phyloP scores from a whole-genome alignment of 169 alveolate genomes.

The Cryptosporidium felis region DNA sequence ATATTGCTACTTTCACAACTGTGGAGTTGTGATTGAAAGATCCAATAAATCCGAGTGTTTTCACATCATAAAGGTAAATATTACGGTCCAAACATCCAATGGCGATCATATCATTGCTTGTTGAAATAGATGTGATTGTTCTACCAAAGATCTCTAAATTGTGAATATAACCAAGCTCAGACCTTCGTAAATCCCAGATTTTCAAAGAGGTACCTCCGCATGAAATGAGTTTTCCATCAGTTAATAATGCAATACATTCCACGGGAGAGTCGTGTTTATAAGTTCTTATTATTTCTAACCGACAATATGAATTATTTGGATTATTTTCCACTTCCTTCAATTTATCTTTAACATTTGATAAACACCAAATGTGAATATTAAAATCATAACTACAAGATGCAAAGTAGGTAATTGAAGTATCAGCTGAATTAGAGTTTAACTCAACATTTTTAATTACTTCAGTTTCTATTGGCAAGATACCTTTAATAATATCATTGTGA shows the following conservation, averaged over 20 bases:
- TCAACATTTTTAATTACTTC: not conserved
- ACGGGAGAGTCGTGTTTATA: slow-evolving; percentile 31
- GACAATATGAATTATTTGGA: not conserved
- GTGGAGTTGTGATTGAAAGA: slow-evolving; percentile 27
- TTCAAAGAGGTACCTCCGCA: slow-evolving; percentile 54
- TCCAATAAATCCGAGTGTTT: slow-evolving; percentile 8
- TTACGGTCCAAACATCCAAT: slow-evolving; percentile 65
- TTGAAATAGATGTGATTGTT: slow-evolving; percentile 17
- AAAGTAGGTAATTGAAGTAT: not conserved
- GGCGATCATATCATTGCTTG: slow-evolving; percentile 4
- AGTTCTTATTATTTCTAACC: not conserved
- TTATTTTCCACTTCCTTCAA: not conserved
- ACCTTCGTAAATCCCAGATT: slow-evolving; percentile 18
- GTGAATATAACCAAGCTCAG: not conserved
- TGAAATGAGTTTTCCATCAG: not conserved
- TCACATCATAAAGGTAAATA: not conserved
- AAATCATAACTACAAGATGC: slow-evolving; percentile 58
- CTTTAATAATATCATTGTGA: slow-evolving; percentile 21
- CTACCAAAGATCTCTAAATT: slow-evolving; percentile 20
- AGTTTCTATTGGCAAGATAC: not conserved
- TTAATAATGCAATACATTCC: slow-evolving; percentile 22
- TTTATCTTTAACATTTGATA: not conserved
- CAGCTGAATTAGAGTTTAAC: not conserved
- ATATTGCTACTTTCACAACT: slow-evolving; percentile 32
- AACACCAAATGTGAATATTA: slow-evolving; percentile 42